phyloP scores from a whole-genome alignment of 805 yeast species.

The Lachancea fermentati region DNA sequence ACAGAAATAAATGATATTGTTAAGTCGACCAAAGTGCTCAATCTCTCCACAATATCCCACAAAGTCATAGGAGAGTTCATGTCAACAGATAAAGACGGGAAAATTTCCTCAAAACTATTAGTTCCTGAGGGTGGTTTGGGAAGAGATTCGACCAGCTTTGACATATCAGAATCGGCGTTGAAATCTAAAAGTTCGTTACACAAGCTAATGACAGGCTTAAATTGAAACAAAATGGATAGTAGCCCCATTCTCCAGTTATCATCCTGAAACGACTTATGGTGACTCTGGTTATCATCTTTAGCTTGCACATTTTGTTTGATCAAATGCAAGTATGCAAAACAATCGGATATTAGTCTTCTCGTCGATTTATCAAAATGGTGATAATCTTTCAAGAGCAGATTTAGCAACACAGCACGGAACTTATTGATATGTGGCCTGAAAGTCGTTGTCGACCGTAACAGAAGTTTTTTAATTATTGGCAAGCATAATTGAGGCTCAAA shows the following conservation, averaged over 20 bases:
- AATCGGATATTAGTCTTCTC: constrained; percentile 39
- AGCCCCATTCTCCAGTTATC: constrained; percentile 47
- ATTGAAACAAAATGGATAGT: constrained; percentile 44
- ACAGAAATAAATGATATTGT: constrained; percentile 42
- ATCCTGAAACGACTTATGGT: constrained; percentile 34
- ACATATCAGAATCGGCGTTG: constrained; percentile 48
- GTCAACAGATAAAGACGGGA: constrained; percentile 53
- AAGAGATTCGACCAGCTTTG: constrained; percentile 36
- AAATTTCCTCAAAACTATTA: constrained; percentile 24
- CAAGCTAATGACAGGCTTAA: constrained; percentile 48
- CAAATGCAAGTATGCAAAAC: constrained; percentile 51
- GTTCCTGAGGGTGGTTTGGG: constrained; percentile 23
- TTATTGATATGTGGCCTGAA: constrained; percentile 73
- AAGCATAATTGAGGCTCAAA: constrained; percentile 36
- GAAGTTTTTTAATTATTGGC: constrained; percentile 38
- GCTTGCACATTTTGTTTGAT: constrained; percentile 48
- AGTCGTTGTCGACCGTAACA: constrained; percentile 64
- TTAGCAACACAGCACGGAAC: constrained; percentile 42
- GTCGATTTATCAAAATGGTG: constrained; percentile 36
- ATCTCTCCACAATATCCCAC: constrained; percentile 45
- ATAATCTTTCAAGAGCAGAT: constrained; percentile 34
- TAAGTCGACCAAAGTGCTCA: constrained; percentile 42
- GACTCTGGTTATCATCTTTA: constrained; percentile 26
- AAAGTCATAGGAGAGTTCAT: constrained; percentile 49
- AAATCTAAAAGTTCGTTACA: constrained; percentile 56